These are phyloP conservation scores for Paecilomyces sp. DNA, from an alignment of 2,329 filamentous ascomycete species.

Conservation along the genomic window DNA sequence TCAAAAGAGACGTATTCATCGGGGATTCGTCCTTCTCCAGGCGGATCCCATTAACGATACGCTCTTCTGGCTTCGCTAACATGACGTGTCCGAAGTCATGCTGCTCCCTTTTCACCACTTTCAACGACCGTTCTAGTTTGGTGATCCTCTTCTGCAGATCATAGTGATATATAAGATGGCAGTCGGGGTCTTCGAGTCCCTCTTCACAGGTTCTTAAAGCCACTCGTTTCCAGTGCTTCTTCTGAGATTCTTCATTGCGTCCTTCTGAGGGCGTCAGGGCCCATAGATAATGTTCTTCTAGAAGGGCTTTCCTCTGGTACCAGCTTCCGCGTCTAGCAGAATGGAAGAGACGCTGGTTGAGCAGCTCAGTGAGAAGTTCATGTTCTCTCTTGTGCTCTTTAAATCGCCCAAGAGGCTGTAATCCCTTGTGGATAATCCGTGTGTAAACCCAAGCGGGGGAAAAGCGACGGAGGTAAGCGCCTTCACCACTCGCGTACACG, in stretches of 20 bases:
- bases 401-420: constrained; percentile 69
- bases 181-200: constrained; percentile 78
- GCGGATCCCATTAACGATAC: constrained; percentile 69
- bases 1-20: constrained; percentile 7
- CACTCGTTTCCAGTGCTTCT: constrained; percentile 73
- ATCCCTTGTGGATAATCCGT: constrained; percentile 81
- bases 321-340: constrained; percentile 76
- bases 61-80: constrained; percentile 66
- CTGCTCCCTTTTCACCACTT: constrained; percentile 74
- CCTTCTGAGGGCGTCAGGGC: constrained; percentile 45
- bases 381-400: constrained; percentile 77
- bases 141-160: constrained; percentile 89
- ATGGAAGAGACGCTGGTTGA: constrained; percentile 78
- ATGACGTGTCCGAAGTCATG: constrained; percentile 88
- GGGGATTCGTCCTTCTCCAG: constrained; percentile 55
- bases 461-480: constrained; percentile 80
- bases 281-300: constrained; percentile 95
- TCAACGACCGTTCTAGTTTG: constrained; percentile 80
- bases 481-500: constrained; percentile 75
- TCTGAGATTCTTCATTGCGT: constrained; percentile 54
- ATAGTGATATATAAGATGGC: constrained; percentile 88
- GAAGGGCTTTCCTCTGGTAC: constrained; percentile 90
- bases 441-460: constrained; percentile 92
- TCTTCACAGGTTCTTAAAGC: constrained; percentile 76
- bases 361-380: constrained; percentile 63